These are phyloP conservation scores for Arthrobotrys megalospora DNA, from an alignment of 2,329 filamentous ascomycete species.

Conservation along the genomic window DNA sequence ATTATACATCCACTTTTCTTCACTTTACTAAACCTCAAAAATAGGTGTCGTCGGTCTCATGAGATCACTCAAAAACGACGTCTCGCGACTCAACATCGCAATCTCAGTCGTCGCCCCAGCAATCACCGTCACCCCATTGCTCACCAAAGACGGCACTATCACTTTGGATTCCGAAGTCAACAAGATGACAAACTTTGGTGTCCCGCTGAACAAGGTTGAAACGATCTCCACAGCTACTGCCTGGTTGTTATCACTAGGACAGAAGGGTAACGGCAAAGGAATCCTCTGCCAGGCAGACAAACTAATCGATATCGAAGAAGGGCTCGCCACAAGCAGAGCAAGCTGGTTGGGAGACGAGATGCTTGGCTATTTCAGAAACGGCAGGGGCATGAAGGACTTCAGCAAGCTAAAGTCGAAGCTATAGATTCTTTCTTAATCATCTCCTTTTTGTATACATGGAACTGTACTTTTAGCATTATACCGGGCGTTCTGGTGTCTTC, in stretches of 20 bases:
- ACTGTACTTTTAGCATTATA: conserved; percentile 56
- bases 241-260: conserved; percentile 69
- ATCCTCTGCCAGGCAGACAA: conserved; percentile 69
- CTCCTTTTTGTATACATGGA: not conserved
- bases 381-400: conserved; percentile 65
- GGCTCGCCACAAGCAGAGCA: conserved; percentile 69
- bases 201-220: conserved; percentile 70
- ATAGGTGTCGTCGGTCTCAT: conserved; percentile 70
- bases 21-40: not conserved
- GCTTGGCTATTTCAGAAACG: conserved; percentile 70
- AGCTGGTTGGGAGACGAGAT: conserved; percentile 72
- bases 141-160: conserved; percentile 64
- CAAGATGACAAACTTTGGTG: conserved; percentile 69
- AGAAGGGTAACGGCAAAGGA: conserved; percentile 69
- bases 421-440: conserved; percentile 3
- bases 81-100: conserved; percentile 69
- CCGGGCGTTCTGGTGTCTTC: conserved; percentile 37
- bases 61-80: conserved; percentile 71
- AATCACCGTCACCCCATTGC: conserved; percentile 70
- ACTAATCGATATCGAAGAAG: conserved; percentile 69
- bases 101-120: conserved; percentile 70
- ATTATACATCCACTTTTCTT: not conserved
- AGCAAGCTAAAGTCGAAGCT: conserved; percentile 57
- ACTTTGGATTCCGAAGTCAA: conserved; percentile 66
- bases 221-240: conserved; percentile 69